Percentiles rank a stretch among this genome's conserved stretches.
Conservation (phyloP, 352 stramenopile species). For the Globisporangium cederbergense region DNA sequence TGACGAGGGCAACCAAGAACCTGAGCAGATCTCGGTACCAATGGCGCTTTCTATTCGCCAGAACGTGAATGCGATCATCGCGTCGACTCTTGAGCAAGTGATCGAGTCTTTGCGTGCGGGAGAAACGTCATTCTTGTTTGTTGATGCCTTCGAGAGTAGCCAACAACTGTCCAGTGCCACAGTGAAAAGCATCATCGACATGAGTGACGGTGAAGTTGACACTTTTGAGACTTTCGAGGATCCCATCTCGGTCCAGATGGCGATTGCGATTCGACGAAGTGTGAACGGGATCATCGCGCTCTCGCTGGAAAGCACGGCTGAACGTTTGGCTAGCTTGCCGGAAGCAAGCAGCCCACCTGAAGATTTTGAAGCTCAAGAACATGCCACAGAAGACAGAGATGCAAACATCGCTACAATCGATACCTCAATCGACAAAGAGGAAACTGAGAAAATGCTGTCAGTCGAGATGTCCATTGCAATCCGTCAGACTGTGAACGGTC, state of each 20-base stretch:
- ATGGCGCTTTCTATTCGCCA: slow-evolving; percentile 35
- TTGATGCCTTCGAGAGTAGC: background rate
- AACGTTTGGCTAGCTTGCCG: slow-evolving; percentile 15
- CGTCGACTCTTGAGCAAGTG: slow-evolving; percentile 28
- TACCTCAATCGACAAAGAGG: background rate
- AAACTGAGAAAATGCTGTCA: background rate
- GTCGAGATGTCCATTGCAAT: slow-evolving; percentile 16
- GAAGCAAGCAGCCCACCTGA: background rate
- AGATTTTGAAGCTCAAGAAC: background rate
- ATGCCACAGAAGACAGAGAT: background rate
- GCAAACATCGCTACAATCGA: background rate
- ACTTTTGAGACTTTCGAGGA: background rate
- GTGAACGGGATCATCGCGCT: slow-evolving; percentile 33
- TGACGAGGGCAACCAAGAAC: background rate
- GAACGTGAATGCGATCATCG: slow-evolving; percentile 40
- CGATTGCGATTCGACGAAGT: slow-evolving; percentile 33
- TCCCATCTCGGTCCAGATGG: slow-evolving; percentile 32
- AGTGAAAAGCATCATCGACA: background rate
- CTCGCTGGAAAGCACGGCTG: slow-evolving; percentile 28
- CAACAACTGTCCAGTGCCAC: background rate
- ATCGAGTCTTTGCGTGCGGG: slow-evolving; percentile 22
- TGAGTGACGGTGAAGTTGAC: background rate
- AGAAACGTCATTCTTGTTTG: background rate
- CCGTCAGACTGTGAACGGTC: slow-evolving; percentile 8
- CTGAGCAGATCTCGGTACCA: slow-evolving; percentile 13